Evolutionary conservation across 176 grass and related monocot species (phyloP).

Genomic region (Ensete glaucum): DNA sequence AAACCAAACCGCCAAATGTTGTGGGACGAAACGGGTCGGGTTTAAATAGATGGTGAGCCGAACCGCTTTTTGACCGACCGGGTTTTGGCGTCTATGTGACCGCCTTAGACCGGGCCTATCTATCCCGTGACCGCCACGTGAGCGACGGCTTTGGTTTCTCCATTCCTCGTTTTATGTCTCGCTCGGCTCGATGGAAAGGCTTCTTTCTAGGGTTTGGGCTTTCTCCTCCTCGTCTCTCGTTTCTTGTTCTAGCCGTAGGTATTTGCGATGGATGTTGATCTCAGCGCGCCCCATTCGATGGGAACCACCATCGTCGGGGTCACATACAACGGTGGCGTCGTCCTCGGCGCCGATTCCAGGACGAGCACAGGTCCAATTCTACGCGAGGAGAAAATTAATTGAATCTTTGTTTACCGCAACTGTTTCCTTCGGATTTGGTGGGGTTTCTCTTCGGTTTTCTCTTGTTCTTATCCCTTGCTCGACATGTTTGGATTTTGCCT

Average conservation of each 20-base stretch:
- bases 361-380: slow-evolving; percentile 62
- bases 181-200: background rate
- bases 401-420: background rate
- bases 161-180: too few relatives aligned
- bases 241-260: background rate
- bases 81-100: too few relatives aligned
- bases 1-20: too few relatives aligned
- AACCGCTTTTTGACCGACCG: too few relatives aligned
- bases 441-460: background rate
- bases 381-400: background rate
- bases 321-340: slow-evolving; percentile 63
- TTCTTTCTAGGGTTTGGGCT: background rate
- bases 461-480: background rate
- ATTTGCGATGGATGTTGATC: slow-evolving; percentile 27
- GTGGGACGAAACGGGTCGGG: too few relatives aligned
- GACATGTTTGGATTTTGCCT: background rate
- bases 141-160: too few relatives aligned
- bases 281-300: slow-evolving; percentile 38
- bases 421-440: background rate
- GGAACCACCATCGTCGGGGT: slow-evolving; percentile 85
- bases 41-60: too few relatives aligned
- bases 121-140: too few relatives aligned
- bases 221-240: background rate
- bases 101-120: too few relatives aligned
- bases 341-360: slow-evolving; percentile 88